These are phyloP conservation scores for Carex sylvatica DNA, from an alignment of 202 grass and related monocot genomes.

Conservation along the genomic window DNA sequence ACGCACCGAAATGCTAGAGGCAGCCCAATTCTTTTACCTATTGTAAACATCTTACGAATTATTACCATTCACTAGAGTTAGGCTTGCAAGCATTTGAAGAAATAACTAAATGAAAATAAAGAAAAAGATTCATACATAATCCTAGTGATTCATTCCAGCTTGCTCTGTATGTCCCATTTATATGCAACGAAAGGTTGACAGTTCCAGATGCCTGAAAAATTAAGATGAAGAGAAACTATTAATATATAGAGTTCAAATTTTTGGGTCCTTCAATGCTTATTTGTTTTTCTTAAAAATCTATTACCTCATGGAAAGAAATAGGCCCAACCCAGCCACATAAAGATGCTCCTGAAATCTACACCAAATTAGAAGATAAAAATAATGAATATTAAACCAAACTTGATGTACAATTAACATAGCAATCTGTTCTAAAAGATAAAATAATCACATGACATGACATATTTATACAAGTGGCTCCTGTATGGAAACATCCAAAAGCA, in stretches of 20 bases:
- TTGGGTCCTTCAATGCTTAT: background rate
- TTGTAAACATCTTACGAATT: conserved; percentile 17
- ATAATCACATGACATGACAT: background rate
- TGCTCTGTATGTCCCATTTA: conserved; percentile 81
- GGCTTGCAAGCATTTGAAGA: background rate
- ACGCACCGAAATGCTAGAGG: conserved; percentile 91
- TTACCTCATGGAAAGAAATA: conserved; percentile 77
- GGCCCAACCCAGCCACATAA: conserved; percentile 84
- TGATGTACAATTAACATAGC: background rate
- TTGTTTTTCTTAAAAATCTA: conserved; percentile 12
- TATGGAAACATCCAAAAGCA: background rate
- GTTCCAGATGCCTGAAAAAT: conserved; percentile 59
- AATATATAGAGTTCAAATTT: conserved; percentile 15
- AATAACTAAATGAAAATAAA: conserved; percentile 2
- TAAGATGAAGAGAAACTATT: conserved; percentile 9
- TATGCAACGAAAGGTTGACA: conserved; percentile 59
- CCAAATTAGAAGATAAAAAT: conserved; percentile 21
- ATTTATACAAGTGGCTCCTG: background rate
- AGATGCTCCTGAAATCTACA: conserved; percentile 81
- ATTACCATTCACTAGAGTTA: background rate
- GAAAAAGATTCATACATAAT: conserved; percentile 66
- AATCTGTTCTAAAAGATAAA: conserved; percentile 12
- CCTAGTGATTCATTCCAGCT: conserved; percentile 74
- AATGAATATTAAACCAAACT: conserved; percentile 3
- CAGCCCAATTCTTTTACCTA: conserved; percentile 66